phyloP scores from a whole-genome alignment of 768 basidiomycete species.

The Kockovaella imperatae region DNA sequence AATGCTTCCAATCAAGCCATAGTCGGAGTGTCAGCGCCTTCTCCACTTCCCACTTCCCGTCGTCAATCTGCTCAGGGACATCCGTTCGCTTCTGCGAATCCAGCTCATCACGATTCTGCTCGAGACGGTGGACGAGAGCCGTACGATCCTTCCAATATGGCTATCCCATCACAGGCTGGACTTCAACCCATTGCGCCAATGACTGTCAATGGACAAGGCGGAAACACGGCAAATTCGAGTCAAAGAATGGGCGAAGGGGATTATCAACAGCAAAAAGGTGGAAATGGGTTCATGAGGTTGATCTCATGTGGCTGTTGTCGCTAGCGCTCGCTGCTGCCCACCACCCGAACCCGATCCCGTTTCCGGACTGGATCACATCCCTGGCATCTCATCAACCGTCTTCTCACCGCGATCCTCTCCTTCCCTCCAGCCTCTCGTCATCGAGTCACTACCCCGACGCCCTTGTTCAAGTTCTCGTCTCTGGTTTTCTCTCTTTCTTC shows the following conservation, averaged over 20 bases:
- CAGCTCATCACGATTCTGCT: slow-evolving; percentile 8
- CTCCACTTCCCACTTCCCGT: slow-evolving; percentile 33
- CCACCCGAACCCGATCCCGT: too few relatives aligned
- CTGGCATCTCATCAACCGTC: too few relatives aligned
- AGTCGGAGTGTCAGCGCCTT: slow-evolving; percentile 40
- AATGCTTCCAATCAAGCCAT: slow-evolving; percentile 44
- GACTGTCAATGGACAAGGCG: slow-evolving; percentile 31
- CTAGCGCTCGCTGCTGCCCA: slow-evolving; percentile 16
- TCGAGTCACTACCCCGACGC: too few relatives aligned
- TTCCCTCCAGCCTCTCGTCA: too few relatives aligned
- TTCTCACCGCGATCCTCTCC: too few relatives aligned
- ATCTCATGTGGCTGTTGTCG: slow-evolving; percentile 39
- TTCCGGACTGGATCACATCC: too few relatives aligned
- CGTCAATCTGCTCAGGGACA: slow-evolving; percentile 40
- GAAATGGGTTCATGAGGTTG: slow-evolving; percentile 37
- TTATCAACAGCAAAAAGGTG: slow-evolving; percentile 26
- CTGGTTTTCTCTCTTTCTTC: too few relatives aligned
- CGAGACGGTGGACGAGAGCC: slow-evolving; percentile 24
- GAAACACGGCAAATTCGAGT: slow-evolving; percentile 29
- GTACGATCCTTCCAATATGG: slow-evolving; percentile 39
- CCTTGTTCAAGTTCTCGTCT: too few relatives aligned
- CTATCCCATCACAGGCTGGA: slow-evolving; percentile 36
- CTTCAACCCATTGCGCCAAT: slow-evolving; percentile 38
- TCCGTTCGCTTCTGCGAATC: slow-evolving; percentile 35
- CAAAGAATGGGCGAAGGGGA: slow-evolving; percentile 38